These are phyloP conservation scores for Scheffersomyces coipomensis DNA, from an alignment of 805 yeast species.

Conservation along the genomic window DNA sequence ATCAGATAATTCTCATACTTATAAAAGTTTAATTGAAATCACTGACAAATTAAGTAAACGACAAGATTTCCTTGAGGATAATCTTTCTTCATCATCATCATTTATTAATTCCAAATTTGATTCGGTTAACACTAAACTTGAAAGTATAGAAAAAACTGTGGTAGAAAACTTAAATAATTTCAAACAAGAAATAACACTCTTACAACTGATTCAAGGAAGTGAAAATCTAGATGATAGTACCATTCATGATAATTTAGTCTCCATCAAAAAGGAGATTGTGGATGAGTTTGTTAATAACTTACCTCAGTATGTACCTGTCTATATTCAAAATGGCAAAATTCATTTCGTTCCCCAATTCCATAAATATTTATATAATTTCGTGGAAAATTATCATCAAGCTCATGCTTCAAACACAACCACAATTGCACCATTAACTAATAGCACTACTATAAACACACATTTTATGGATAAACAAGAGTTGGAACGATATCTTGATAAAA, in stretches of 20 bases:
- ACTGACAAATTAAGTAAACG: slow-evolving; percentile 14
- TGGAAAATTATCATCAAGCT: slow-evolving; percentile 24
- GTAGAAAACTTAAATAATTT: slow-evolving; percentile 7
- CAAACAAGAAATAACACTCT: slow-evolving; percentile 9
- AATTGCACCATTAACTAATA: neutral
- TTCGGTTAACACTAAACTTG: slow-evolving; percentile 11
- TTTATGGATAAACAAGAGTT: slow-evolving; percentile 19
- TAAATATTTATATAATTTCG: slow-evolving; percentile 28
- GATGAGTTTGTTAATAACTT: slow-evolving; percentile 17
- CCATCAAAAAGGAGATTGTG: slow-evolving; percentile 14
- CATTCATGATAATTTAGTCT: slow-evolving; percentile 10
- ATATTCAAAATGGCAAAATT: slow-evolving; percentile 27
- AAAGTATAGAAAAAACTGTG: slow-evolving; percentile 4
- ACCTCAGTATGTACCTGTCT: slow-evolving; percentile 31
- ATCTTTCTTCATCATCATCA: slow-evolving; percentile 12
- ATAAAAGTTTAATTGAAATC: slow-evolving; percentile 12
- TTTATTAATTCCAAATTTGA: slow-evolving; percentile 16
- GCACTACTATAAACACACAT: slow-evolving; percentile 6
- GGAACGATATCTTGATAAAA: slow-evolving; percentile 18
- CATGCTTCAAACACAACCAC: slow-evolving; percentile 5
- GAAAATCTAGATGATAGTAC: slow-evolving; percentile 13
- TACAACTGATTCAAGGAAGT: no score
- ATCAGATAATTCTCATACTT: neutral
- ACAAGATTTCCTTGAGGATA: slow-evolving; percentile 16
- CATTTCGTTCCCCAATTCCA: slow-evolving; percentile 40